phyloP scores from a whole-genome alignment of 116 monocot species.

The Posidonia oceanica region DNA sequence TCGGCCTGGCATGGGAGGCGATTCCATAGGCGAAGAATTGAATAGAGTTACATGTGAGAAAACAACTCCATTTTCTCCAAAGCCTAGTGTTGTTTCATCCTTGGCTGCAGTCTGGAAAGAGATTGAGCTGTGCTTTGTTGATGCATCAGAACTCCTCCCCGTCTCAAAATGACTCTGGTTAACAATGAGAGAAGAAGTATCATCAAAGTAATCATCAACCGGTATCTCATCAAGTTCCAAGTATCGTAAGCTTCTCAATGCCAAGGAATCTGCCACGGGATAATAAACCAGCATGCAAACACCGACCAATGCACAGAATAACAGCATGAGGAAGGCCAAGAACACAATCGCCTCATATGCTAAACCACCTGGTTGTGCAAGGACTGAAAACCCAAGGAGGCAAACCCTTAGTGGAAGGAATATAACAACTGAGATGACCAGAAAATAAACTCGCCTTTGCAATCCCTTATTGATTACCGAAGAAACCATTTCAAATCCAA shows the following conservation, averaged over 20 bases:
- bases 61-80: background rate
- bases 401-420: constrained; percentile 48
- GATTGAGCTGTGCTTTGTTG: constrained; percentile 57
- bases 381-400: constrained; percentile 74
- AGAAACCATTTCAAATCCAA: constrained; percentile 44
- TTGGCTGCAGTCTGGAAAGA: constrained; percentile 55
- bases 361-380: constrained; percentile 34
- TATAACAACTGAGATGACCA: constrained; percentile 32
- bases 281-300: constrained; percentile 76
- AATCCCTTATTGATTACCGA: constrained; percentile 84
- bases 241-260: constrained; percentile 34
- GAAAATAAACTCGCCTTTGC: constrained; percentile 45
- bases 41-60: constrained; percentile 1
- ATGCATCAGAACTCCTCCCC: constrained; percentile 47
- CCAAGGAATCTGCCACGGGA: constrained; percentile 71
- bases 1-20: constrained; percentile 1
- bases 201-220: constrained; percentile 51
- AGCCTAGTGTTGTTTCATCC: constrained; percentile 12
- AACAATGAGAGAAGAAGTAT: constrained; percentile 21
- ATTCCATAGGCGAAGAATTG: background rate
- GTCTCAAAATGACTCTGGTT: constrained; percentile 35
- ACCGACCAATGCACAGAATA: constrained; percentile 35
- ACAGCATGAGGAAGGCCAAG: constrained; percentile 53
- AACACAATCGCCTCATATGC: constrained; percentile 62
- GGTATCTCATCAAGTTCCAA: constrained; percentile 38